These are phyloP conservation scores for Abrus pulchellus DNA, from an alignment of 306 rosid genomes.

Conservation along the genomic window DNA sequence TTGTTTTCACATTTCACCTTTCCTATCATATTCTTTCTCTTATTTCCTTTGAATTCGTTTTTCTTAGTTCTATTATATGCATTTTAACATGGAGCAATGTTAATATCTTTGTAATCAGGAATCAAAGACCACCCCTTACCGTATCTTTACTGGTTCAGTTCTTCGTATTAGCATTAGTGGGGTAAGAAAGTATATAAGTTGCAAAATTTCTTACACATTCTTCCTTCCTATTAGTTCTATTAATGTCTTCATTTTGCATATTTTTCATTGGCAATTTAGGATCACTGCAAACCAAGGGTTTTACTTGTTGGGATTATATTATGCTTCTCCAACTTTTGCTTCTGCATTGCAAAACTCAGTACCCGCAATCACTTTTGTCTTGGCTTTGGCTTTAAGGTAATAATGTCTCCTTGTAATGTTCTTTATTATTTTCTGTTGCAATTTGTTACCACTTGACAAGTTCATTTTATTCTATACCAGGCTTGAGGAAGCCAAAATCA, in stretches of 20 bases:
- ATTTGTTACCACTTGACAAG: constrained; percentile 1
- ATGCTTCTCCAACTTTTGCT: constrained; percentile 82
- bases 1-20: constrained; percentile 7
- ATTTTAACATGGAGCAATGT: constrained; percentile 23
- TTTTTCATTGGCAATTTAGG: constrained; percentile 44
- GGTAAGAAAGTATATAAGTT: constrained; percentile 59
- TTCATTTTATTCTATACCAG: constrained; percentile 48
- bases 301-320: constrained; percentile 73
- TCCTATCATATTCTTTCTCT: constrained; percentile 14
- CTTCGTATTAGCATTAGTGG: constrained; percentile 74
- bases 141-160: constrained; percentile 67
- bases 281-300: constrained; percentile 84
- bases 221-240: constrained; percentile 34
- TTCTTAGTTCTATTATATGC: neutral
- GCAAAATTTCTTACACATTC: neutral
- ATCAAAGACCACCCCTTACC: constrained; percentile 78
- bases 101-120: constrained; percentile 50
- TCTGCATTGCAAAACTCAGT: constrained; percentile 86
- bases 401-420: neutral
- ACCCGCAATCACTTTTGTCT: constrained; percentile 71
- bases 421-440: constrained; percentile 11
- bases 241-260: neutral
- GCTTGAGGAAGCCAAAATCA: constrained; percentile 63
- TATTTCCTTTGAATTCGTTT: constrained; percentile 18
- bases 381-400: constrained; percentile 73